These are phyloP conservation scores for Hypoxylon sp. DNA, from an alignment of 2,329 filamentous ascomycete species.

Conservation along the genomic window DNA sequence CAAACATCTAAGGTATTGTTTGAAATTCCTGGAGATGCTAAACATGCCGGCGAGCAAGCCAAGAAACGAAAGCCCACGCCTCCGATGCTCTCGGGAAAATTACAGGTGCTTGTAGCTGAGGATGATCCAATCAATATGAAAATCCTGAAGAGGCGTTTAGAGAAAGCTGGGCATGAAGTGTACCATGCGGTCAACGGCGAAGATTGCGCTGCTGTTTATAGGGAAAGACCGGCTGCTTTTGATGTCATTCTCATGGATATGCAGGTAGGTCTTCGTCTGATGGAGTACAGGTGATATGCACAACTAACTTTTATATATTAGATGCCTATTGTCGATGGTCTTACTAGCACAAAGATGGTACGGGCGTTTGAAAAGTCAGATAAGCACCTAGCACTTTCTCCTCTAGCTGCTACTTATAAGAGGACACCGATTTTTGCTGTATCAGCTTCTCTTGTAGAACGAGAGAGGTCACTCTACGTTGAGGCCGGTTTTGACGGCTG, in stretches of 20 bases:
- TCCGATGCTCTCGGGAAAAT: conserved; percentile 48
- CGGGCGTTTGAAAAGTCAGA: conserved; percentile 75
- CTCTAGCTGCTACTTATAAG: conserved; percentile 71
- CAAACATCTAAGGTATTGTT: conserved; percentile 58
- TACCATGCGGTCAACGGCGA: conserved; percentile 84
- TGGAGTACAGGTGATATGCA: not conserved
- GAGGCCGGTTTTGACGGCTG: conserved; percentile 89
- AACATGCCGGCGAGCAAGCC: conserved; percentile 19
- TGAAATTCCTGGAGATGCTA: conserved; percentile 54
- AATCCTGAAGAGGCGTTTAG: conserved; percentile 83
- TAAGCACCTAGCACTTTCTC: conserved; percentile 67
- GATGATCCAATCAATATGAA: conserved; percentile 91
- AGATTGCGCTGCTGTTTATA: conserved; percentile 81
- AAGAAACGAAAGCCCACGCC: conserved; percentile 14
- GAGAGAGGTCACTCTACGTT: conserved; percentile 77
- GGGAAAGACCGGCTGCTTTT: conserved; percentile 73
- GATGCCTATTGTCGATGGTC: conserved; percentile 94
- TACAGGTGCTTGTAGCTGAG: conserved; percentile 84
- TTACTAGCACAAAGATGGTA: conserved; percentile 87
- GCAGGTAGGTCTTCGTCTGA: conserved; percentile 73
- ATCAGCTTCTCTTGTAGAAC: conserved; percentile 84
- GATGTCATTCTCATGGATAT: conserved; percentile 94
- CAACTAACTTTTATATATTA: conserved; percentile 55
- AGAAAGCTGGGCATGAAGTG: conserved; percentile 81
- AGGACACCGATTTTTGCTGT: conserved; percentile 88